Base-by-base conservation (phyloP, 257 asterid species). In the Ilex asprella region DNA sequence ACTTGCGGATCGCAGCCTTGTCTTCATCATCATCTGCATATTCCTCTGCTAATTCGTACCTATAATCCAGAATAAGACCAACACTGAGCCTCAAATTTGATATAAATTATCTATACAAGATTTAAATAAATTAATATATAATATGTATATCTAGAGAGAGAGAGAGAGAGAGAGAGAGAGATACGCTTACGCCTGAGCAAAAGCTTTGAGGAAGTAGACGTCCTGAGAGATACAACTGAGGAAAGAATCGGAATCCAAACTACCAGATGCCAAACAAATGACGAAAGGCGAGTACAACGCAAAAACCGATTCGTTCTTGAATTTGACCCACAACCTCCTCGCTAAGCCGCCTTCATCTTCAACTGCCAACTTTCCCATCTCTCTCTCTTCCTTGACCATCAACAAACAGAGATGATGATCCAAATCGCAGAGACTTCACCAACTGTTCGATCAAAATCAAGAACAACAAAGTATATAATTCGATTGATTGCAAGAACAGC, bases 1-100 rank as follows among this genome's bases (percentile, higher is more conserved):
- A 60, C 65, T 68, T 73, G 62, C 56, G 31, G 47, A 84, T 84
- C 58, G 84, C 82, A 56, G 69, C 84, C 66, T 79, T 84, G 61
- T 81, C 88, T 44, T 84, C 88, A n/a, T 84, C 88, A 54, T 84
- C 92, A 63, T 79, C 92, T 16, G 86, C 88, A 71, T 77, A 84
- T 51, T 77, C 88, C 70, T 79, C 92, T 0, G 88, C 88, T 16
- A 77, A 61, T 62, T 77, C 86, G 65, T 84, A 84, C 66, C 92
- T 81, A 76, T 63, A 55, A 53, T 53, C 13, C 13, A 46, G n/a
- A 46, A 46, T 10, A 46, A 11, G 3, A 10, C 52, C 13, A 46
- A 46, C 52, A 44, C 13, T 12, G 50, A 44, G 50, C 13, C 50
- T 44, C 50, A 44, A 21, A 21, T 21, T 21, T 21, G 50, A 44